phyloP scores from a whole-genome alignment of 495 filamentous ascomycete species.

The Peziza echinospora region DNA sequence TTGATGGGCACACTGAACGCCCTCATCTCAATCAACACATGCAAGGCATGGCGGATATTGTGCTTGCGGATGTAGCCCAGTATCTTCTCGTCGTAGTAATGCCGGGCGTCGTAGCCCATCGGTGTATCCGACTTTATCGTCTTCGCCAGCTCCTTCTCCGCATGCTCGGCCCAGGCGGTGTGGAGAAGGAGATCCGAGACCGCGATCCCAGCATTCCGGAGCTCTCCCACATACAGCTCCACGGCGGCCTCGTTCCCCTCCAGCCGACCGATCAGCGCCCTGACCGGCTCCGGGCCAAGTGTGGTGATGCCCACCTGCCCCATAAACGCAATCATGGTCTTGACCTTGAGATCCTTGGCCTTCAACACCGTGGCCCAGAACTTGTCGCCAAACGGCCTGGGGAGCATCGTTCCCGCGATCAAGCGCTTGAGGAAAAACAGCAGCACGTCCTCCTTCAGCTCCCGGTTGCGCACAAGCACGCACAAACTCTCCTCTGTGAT shows the following conservation, averaged over 20 bases:
- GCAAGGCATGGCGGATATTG: conserved; percentile 3
- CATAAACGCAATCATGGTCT: conserved; percentile 8
- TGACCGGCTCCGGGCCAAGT: conserved; percentile 9
- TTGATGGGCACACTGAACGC: conserved; percentile 4
- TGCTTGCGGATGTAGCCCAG: too few species aligned
- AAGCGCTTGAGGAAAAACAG: conserved; percentile 9
- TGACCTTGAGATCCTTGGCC: conserved; percentile 2
- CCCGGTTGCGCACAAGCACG: conserved; percentile 4
- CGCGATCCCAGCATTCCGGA: conserved; percentile 5
- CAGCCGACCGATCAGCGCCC: conserved; percentile 6
- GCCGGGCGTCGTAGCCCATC: conserved; percentile 2
- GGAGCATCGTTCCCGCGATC: conserved; percentile 3
- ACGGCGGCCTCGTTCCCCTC: conserved; percentile 7
- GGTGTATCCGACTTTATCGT: conserved; percentile 1
- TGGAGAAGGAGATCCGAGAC: too few species aligned
- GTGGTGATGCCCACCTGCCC: conserved; percentile 5
- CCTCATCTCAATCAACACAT: conserved; percentile 9
- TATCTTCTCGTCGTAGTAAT: too few species aligned
- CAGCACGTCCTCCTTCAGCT: conserved; percentile 12
- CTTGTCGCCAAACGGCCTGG: conserved; percentile 8
- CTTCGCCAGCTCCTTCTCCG: background rate
- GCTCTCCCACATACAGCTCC: conserved; percentile 5
- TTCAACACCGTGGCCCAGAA: conserved; percentile 13
- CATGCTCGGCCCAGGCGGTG: too few species aligned
- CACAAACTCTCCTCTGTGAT: conserved; percentile 8